A percentile compares a stretch with the other conserved stretches of the same genome.
Conservation (phyloP, 257 asterid genomes). For the Nicotiana tabacum region DNA sequence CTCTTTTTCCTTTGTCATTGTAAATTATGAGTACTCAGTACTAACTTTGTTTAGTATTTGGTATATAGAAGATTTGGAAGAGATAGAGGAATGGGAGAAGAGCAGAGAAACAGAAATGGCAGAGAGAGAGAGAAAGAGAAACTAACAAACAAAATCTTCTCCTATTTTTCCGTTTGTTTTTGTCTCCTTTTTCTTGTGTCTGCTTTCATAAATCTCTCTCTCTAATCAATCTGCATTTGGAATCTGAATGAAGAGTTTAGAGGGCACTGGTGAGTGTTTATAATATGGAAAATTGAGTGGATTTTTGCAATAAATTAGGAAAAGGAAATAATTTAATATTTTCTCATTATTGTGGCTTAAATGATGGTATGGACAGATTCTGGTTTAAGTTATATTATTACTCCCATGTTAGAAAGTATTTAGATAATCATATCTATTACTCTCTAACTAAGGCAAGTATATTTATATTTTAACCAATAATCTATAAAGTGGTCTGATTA, state of each 20-base stretch:
- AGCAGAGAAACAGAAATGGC: background rate
- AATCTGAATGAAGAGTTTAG: background rate
- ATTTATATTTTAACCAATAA: background rate
- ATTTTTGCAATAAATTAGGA: too few species aligned
- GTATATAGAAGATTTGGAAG: background rate
- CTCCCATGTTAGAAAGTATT: background rate
- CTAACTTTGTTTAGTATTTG: background rate
- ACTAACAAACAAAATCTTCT: background rate
- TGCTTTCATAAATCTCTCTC: background rate
- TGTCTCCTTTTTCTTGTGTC: background rate
- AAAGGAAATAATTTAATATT: background rate
- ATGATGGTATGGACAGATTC: background rate
- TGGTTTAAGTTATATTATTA: background rate
- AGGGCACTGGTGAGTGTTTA: background rate
- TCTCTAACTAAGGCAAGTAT: background rate
- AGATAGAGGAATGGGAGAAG: background rate
- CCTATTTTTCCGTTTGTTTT: background rate
- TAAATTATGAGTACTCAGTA: background rate
- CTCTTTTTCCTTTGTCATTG: constrained; percentile 29
- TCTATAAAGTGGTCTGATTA: background rate
- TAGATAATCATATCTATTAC: background rate
- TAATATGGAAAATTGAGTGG: background rate
- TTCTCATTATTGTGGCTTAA: background rate
- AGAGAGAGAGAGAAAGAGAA: background rate
- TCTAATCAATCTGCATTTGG: background rate